A percentile compares a stretch with the other conserved stretches of the same genome.
phyloP scores from a whole-genome alignment of 2,329 filamentous ascomycete species.

The Basipetospora chlamydospora region DNA sequence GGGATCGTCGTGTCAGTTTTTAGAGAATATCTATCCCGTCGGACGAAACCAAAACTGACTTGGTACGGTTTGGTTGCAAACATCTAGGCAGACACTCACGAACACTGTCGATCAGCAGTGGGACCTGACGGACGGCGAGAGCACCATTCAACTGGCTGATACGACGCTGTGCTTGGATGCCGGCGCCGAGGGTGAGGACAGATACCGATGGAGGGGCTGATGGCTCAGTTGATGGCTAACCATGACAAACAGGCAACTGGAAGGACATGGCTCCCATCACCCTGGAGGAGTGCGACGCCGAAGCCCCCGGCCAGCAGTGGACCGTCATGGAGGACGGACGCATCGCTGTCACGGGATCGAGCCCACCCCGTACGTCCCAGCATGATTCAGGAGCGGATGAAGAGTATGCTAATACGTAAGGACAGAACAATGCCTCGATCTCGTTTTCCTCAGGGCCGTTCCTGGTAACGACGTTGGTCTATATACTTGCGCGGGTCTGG shows the following conservation, averaged over 20 bases:
- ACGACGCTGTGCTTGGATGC: constrained; percentile 26
- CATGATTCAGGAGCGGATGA: too few species aligned
- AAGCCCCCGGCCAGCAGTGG: constrained; percentile 20
- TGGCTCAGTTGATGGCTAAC: too few species aligned
- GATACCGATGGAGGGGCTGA: too few species aligned
- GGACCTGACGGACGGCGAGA: constrained; percentile 20
- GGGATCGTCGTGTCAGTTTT: too few species aligned
- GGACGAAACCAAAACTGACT: too few species aligned
- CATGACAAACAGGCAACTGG: constrained; percentile 20
- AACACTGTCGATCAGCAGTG: constrained; percentile 24
- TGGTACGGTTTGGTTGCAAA: too few species aligned
- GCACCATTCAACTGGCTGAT: constrained; percentile 21
- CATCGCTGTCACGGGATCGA: constrained; percentile 20
- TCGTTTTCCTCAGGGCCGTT: constrained; percentile 25
- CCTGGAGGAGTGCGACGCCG: constrained; percentile 19
- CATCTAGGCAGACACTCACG: constrained; percentile 17
- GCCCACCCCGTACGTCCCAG: constrained; percentile 18
- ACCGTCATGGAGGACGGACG: constrained; percentile 22
- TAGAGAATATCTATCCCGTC: too few species aligned
- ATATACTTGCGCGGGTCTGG: constrained; percentile 23
- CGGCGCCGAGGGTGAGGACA: constrained; percentile 16
- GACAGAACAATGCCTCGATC: constrained; percentile 25
- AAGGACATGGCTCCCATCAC: constrained; percentile 24
- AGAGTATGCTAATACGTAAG: too few species aligned
- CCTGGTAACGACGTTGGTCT: constrained; percentile 25